A percentile compares a stretch with the other conserved stretches of the same genome.
Conservation (phyloP, 345 rosid species). For the Cochlearia excelsa region DNA sequence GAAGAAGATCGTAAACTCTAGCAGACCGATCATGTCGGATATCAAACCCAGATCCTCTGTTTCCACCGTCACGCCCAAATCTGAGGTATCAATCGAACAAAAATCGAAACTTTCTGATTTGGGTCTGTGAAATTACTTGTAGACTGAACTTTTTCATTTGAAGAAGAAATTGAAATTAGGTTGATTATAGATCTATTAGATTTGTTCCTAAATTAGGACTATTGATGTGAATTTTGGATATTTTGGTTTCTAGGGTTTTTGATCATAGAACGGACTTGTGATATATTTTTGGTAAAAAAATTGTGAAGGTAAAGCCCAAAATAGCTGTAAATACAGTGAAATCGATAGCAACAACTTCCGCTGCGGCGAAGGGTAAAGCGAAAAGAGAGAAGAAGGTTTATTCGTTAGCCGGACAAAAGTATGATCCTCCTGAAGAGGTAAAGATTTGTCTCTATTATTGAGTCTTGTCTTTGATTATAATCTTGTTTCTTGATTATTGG, state of each 20-base stretch:
- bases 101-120: constrained; percentile 4
- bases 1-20: constrained; percentile 55
- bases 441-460: constrained; percentile 3
- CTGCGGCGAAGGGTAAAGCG: constrained; percentile 49
- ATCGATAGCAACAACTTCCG: constrained; percentile 40
- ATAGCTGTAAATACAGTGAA: constrained; percentile 40
- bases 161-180: not conserved
- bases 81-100: constrained; percentile 46
- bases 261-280: constrained; percentile 21
- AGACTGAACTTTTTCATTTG: constrained; percentile 3
- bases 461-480: constrained; percentile 4
- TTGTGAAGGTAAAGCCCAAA: constrained; percentile 61
- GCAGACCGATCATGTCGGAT: constrained; percentile 42
- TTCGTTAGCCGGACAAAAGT: constrained; percentile 79
- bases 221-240: constrained; percentile 9
- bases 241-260: constrained; percentile 15
- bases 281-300: constrained; percentile 24
- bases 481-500: constrained; percentile 18
- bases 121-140: constrained; percentile 1
- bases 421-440: constrained; percentile 93
- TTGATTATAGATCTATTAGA: not conserved
- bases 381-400: constrained; percentile 93
- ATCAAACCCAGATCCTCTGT: constrained; percentile 43
- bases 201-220: not conserved
- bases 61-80: constrained; percentile 42